phyloP scores from a whole-genome alignment of 2,329 filamentous ascomycete species.

The Penicillium sp. region DNA sequence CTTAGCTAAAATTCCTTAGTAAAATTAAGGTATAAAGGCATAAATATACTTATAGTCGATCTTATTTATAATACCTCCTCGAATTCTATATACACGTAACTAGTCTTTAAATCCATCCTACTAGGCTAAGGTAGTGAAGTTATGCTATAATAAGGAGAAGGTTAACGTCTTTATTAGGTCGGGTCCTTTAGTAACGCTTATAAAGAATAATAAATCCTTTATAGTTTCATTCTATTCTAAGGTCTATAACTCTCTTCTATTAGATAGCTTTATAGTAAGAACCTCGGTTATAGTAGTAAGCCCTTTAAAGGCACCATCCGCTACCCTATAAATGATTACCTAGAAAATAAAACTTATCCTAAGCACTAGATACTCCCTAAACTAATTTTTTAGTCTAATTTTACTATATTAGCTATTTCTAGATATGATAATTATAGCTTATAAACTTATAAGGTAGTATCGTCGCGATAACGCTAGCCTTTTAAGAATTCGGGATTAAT shows the following conservation, averaged over 20 bases:
- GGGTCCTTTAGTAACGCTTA: conserved; percentile 16
- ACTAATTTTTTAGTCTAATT: conserved; percentile 20
- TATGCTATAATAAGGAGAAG: conserved; percentile 18
- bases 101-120: conserved; percentile 12
- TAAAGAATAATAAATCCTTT: conserved; percentile 15
- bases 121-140: conserved; percentile 16
- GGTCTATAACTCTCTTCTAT: conserved; percentile 18
- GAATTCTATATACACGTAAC: conserved; percentile 16
- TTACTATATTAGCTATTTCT: not conserved
- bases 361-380: conserved; percentile 19
- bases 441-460: not conserved
- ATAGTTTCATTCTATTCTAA: conserved; percentile 16
- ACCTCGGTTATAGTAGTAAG: conserved; percentile 15
- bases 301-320: conserved; percentile 22
- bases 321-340: conserved; percentile 20
- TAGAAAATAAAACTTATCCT: conserved; percentile 23
- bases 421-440: not conserved
- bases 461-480: not conserved
- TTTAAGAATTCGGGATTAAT: not conserved
- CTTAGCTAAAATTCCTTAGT: conserved; percentile 13
- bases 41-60: conserved; percentile 11
- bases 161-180: conserved; percentile 5
- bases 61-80: conserved; percentile 10
- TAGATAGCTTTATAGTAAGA: conserved; percentile 11
- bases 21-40: not conserved